Evolutionary conservation across 1,284 basidiomycete genomes (phyloP).

Genomic region (Malassezia equina): DNA sequence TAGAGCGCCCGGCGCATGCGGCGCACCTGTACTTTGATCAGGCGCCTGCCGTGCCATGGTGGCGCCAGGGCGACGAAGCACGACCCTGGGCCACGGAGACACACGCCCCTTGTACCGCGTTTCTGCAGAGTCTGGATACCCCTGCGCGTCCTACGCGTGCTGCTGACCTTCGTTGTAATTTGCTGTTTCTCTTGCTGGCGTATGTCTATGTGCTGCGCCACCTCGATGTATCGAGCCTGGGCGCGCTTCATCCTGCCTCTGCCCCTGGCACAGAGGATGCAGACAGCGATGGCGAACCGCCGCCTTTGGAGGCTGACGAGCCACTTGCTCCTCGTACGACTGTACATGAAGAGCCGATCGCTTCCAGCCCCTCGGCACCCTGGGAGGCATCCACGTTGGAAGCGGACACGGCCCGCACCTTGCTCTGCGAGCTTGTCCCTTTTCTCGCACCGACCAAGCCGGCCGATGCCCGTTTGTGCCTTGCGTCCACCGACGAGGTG

Average conservation of each 20-base stretch:
- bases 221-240: conserved; percentile 22
- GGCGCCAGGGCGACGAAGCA: neutral
- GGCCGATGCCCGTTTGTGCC: neutral
- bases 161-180: conserved; percentile 6
- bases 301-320: conserved; percentile 1
- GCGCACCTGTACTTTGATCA: conserved; percentile 12
- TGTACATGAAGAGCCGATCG: too few relatives aligned
- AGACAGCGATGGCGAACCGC: conserved; percentile 8
- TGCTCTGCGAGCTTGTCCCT: neutral
- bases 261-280: neutral
- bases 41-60: neutral
- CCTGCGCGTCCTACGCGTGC: neutral
- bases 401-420: neutral
- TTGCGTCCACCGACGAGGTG: conserved; percentile 5
- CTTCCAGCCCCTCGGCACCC: neutral
- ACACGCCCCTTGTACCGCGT: neutral
- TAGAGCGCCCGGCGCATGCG: conserved; percentile 18
- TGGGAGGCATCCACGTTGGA: neutral
- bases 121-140: conserved; percentile 6
- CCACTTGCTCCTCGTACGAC: neutral
- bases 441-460: neutral
- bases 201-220: conserved; percentile 27
- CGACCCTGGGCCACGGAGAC: neutral
- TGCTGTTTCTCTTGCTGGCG: conserved; percentile 16
- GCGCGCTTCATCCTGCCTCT: neutral